These are phyloP conservation scores for Ogataea glucozyma DNA, from an alignment of 805 yeast genomes.

Conservation along the genomic window DNA sequence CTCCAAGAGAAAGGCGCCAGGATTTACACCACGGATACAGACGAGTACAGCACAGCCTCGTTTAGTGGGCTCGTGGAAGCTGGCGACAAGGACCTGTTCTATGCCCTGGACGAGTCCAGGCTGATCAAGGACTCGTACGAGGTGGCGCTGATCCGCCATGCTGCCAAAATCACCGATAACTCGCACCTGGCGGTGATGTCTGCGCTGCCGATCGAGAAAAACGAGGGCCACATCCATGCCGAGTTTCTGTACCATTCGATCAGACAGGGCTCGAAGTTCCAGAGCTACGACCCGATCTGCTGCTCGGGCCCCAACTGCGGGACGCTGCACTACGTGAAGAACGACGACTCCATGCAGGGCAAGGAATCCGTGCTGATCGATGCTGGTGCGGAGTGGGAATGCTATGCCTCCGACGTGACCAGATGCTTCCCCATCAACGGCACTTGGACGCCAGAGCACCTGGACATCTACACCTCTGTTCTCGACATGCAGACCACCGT, in stretches of 20 bases:
- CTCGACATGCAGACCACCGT: conserved; percentile 77
- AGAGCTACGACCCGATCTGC: conserved; percentile 93
- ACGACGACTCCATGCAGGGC: conserved; percentile 61
- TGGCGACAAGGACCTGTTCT: conserved; percentile 51
- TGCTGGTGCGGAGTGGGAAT: conserved; percentile 97
- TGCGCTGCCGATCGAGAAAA: conserved; percentile 81
- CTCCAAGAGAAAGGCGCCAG: conserved; percentile 29
- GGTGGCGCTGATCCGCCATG: conserved; percentile 71
- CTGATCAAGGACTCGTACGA: conserved; percentile 83
- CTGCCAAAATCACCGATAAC: conserved; percentile 81
- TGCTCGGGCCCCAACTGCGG: conserved; percentile 92
- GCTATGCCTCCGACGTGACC: conserved; percentile 92
- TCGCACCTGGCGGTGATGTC: conserved; percentile 92
- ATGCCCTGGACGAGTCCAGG: conserved; percentile 86
- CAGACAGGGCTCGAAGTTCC: conserved; percentile 88
- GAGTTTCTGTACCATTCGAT: conserved; percentile 92
- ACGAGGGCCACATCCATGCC: conserved; percentile 92
- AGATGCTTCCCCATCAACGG: conserved; percentile 93
- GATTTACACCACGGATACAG: conserved; percentile 57
- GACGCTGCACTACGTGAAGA: conserved; percentile 84
- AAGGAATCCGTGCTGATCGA: conserved; percentile 78
- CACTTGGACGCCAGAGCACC: conserved; percentile 84
- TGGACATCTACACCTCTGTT: conserved; percentile 78
- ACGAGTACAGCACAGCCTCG: conserved; percentile 41
- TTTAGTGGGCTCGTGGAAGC: conserved; percentile 42